Conservation (phyloP, 2,329 filamentous ascomycete genomes). For the Clarireedia hainanense region DNA sequence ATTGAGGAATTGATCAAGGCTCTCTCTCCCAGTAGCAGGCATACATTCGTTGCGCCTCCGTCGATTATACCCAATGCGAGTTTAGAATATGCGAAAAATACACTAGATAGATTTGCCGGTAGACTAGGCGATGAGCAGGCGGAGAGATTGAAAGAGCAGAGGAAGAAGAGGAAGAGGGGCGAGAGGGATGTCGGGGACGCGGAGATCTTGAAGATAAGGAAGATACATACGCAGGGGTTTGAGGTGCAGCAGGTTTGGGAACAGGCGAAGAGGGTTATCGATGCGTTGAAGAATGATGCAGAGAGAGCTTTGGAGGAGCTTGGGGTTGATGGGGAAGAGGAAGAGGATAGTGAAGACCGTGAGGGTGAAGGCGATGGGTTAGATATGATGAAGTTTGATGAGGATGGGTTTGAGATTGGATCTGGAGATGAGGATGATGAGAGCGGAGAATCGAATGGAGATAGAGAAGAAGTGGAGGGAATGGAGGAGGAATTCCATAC, state of each 20-base stretch:
- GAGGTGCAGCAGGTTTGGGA: constrained; percentile 88
- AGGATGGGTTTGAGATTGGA: constrained; percentile 34
- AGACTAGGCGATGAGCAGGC: constrained; percentile 68
- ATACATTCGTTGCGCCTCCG: constrained; percentile 66
- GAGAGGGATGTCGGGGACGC: constrained; percentile 38
- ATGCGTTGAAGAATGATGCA: constrained; percentile 49
- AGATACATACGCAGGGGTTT: constrained; percentile 81
- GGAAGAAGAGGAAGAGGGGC: constrained; percentile 69
- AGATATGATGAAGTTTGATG: constrained; percentile 31
- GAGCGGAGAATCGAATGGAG: constrained; percentile 21
- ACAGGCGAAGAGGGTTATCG: constrained; percentile 78
- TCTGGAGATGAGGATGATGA: constrained; percentile 28
- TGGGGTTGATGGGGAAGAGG: constrained; percentile 19
- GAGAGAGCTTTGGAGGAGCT: constrained; percentile 38
- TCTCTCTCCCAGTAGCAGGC: constrained; percentile 23
- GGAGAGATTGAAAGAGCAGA: constrained; percentile 55
- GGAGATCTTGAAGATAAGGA: constrained; percentile 64
- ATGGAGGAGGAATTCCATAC: constrained; percentile 25
- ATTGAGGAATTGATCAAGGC: constrained; percentile 20
- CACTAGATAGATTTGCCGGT: constrained; percentile 69
- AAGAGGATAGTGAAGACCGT: constrained; percentile 29
- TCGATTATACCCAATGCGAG: constrained; percentile 59
- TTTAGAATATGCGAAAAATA: constrained; percentile 68
- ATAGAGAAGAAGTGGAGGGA: constrained; percentile 32
- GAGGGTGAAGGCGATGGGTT: constrained; percentile 30